phyloP scores from a whole-genome alignment of 192 early-diverging fungal species.

The Umbelopsis vinacea region DNA sequence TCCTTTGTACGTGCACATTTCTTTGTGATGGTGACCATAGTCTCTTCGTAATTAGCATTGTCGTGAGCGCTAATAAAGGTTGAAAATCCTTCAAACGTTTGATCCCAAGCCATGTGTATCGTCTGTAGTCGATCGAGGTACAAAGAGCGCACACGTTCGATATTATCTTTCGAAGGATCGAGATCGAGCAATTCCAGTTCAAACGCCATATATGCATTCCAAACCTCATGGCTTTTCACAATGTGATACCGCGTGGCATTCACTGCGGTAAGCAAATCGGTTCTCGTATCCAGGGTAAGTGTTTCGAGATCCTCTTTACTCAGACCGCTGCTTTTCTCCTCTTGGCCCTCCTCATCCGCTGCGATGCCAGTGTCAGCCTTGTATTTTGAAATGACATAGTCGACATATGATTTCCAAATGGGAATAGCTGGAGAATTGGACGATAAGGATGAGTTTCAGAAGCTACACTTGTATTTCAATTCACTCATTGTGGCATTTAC shows the following conservation, averaged over 20 bases:
- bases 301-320: slow-evolving; percentile 28
- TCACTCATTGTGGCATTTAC: neutral
- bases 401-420: slow-evolving; percentile 66
- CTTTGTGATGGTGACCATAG: slow-evolving; percentile 53
- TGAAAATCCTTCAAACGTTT: slow-evolving; percentile 68
- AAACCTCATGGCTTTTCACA: slow-evolving; percentile 62
- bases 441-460: neutral
- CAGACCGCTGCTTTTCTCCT: slow-evolving; percentile 16
- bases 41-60: slow-evolving; percentile 56
- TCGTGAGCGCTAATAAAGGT: slow-evolving; percentile 62
- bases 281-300: slow-evolving; percentile 45
- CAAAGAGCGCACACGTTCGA: neutral
- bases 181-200: slow-evolving; percentile 55
- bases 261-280: slow-evolving; percentile 48
- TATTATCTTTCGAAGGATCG: neutral
- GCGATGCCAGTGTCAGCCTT: slow-evolving; percentile 19
- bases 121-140: neutral
- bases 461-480: no score
- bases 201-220: slow-evolving; percentile 65
- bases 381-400: slow-evolving; percentile 59
- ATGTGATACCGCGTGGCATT: slow-evolving; percentile 60
- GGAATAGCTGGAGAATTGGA: slow-evolving; percentile 54
- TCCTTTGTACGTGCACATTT: slow-evolving; percentile 47
- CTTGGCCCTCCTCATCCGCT: slow-evolving; percentile 36
- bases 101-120: slow-evolving; percentile 42